phyloP scores from a whole-genome alignment of 108 stramenopile species.

The Skeletonema potamos region DNA sequence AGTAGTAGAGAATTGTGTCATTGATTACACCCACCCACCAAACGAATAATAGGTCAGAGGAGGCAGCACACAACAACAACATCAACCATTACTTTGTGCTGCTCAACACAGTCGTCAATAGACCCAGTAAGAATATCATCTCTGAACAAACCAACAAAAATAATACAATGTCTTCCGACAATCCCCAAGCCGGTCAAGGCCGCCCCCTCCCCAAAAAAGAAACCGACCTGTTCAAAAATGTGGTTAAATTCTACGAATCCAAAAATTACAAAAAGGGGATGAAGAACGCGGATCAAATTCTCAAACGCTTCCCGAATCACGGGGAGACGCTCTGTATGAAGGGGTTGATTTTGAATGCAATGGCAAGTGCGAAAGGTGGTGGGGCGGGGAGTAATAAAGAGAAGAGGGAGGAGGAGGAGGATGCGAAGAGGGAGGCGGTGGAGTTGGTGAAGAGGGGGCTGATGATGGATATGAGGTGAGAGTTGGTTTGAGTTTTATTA shows the following conservation, averaged over 20 bases:
- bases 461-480: slow-evolving; percentile 89
- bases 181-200: slow-evolving; percentile 70
- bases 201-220: slow-evolving; percentile 94
- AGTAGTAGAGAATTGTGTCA: too few relatives aligned
- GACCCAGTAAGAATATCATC: too few relatives aligned
- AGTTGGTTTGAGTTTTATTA: background rate
- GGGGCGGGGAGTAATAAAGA: background rate
- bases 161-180: slow-evolving; percentile 18
- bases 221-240: slow-evolving; percentile 86
- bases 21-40: too few relatives aligned
- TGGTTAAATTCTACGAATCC: slow-evolving; percentile 92
- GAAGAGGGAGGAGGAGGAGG: slow-evolving; percentile 11
- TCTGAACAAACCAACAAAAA: background rate
- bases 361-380: slow-evolving; percentile 37
- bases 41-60: too few relatives aligned
- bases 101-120: too few relatives aligned
- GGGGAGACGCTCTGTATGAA: slow-evolving; percentile 98
- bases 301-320: slow-evolving; percentile 95
- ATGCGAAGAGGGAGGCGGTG: slow-evolving; percentile 85
- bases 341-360: slow-evolving; percentile 86
- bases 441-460: slow-evolving; percentile 92
- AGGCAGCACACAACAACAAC: too few relatives aligned
- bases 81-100: too few relatives aligned
- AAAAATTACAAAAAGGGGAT: slow-evolving; percentile 99
- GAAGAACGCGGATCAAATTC: slow-evolving; percentile 88